A percentile compares a stretch with the other conserved stretches of the same genome.
Evolutionary conservation across 1,139 yeast species (phyloP).

Genomic region (Petasospora rhodanensis): DNA sequence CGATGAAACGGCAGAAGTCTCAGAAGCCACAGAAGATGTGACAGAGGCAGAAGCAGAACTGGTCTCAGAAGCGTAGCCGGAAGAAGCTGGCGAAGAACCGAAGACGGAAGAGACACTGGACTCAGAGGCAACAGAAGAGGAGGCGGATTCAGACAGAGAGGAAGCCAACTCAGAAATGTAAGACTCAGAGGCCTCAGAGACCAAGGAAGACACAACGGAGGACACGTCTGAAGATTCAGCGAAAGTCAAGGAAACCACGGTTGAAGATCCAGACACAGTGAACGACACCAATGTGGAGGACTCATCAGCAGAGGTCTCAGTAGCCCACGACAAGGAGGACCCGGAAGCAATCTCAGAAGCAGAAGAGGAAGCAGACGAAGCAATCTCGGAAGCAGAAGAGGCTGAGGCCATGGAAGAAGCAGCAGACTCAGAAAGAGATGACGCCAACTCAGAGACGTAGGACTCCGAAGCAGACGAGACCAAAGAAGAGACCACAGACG

Average conservation of each 20-base stretch:
- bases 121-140: conserved; percentile 6
- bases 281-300: conserved; percentile 10
- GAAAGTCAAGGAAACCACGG: conserved; percentile 4
- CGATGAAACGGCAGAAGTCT: too few relatives aligned
- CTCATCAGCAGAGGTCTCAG: neutral
- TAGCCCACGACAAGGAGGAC: too few relatives aligned
- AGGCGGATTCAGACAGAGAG: conserved; percentile 7
- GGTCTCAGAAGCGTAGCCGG: conserved; percentile 1
- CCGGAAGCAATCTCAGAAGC: neutral
- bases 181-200: conserved; percentile 6
- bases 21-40: neutral
- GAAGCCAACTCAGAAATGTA: conserved; percentile 3
- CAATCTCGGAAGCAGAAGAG: conserved; percentile 4
- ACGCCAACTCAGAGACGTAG: too few relatives aligned
- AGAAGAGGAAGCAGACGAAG: neutral
- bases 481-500: conserved; percentile 2
- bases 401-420: conserved; percentile 1
- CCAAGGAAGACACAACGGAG: conserved; percentile 8
- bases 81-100: conserved; percentile 1
- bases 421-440: conserved; percentile 9
- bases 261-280: conserved; percentile 14
- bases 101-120: conserved; percentile 6
- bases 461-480: conserved; percentile 3
- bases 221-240: conserved; percentile 2
- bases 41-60: neutral